These are phyloP conservation scores for Psidium friedrichsthalianum DNA, from an alignment of 345 rosid species.

Conservation along the genomic window DNA sequence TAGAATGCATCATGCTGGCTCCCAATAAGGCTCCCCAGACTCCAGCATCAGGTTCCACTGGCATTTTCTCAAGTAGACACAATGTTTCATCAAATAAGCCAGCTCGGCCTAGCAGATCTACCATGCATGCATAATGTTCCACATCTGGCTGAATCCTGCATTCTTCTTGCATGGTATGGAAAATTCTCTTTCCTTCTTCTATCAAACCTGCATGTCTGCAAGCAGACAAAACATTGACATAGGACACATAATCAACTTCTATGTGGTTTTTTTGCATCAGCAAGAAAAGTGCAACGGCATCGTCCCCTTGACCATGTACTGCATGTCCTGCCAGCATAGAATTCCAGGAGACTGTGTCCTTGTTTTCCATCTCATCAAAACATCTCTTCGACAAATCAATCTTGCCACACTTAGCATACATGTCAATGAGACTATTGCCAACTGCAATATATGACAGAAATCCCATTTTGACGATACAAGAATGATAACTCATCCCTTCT, in stretches of 20 bases:
- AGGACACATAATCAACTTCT: conserved; percentile 26
- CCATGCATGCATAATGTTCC: conserved; percentile 54
- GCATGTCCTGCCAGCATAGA: conserved; percentile 53
- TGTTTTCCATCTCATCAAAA: conserved; percentile 34
- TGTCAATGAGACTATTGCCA: conserved; percentile 44
- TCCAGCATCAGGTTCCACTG: conserved; percentile 42
- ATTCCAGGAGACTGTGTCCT: conserved; percentile 42
- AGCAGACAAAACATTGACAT: conserved; percentile 42
- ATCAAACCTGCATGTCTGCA: conserved; percentile 55
- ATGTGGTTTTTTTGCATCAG: conserved; percentile 31
- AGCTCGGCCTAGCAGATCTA: conserved; percentile 54
- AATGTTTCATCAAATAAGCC: conserved; percentile 40
- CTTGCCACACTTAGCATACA: conserved; percentile 64
- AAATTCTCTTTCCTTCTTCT: conserved; percentile 38
- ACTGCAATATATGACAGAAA: conserved; percentile 13
- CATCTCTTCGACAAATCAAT: conserved; percentile 22
- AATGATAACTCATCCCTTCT: conserved; percentile 43
- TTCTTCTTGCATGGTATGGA: conserved; percentile 29
- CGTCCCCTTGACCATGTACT: conserved; percentile 34
- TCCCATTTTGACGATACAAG: conserved; percentile 32
- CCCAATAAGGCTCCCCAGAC: conserved; percentile 56
- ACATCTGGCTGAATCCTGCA: conserved; percentile 18
- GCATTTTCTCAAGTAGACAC: conserved; percentile 30
- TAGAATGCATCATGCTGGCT: conserved; percentile 42
- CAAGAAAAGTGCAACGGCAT: conserved; percentile 38